Evolutionary conservation across 768 basidiomycete species (phyloP).

Genomic region (Tephrocybe sp.): DNA sequence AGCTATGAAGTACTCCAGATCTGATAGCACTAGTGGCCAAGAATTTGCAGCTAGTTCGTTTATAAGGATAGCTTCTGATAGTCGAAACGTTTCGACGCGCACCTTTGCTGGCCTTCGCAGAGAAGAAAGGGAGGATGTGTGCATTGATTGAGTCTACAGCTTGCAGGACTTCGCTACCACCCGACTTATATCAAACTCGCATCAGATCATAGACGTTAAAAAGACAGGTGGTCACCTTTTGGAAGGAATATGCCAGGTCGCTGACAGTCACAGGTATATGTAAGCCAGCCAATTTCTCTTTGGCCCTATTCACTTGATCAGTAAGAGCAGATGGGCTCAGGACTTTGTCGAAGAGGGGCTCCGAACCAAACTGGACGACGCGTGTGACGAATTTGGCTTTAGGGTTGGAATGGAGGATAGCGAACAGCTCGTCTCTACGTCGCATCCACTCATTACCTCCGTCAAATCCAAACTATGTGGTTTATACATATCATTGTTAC

Average conservation of each 20-base stretch:
- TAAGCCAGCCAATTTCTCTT: conserved; percentile 45
- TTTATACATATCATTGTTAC: neutral
- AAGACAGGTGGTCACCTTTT: conserved; percentile 25
- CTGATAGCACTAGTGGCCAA: conserved; percentile 59
- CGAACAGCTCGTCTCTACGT: conserved; percentile 51
- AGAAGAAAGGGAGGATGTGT: conserved; percentile 74
- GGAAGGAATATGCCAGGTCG: conserved; percentile 61
- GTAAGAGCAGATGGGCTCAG: conserved; percentile 48
- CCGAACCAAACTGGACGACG: conserved; percentile 69
- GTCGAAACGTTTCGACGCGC: conserved; percentile 4
- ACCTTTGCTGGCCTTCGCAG: conserved; percentile 52
- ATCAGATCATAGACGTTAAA: neutral
- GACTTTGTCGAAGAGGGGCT: conserved; percentile 63
- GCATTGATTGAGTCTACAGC: conserved; percentile 62
- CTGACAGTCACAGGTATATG: conserved; percentile 67
- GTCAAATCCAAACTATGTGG: conserved; percentile 44
- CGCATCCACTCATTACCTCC: conserved; percentile 46
- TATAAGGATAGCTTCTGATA: too few species aligned
- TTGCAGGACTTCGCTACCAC: conserved; percentile 48
- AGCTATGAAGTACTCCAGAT: conserved; percentile 65
- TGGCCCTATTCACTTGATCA: conserved; percentile 45
- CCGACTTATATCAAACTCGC: conserved; percentile 19
- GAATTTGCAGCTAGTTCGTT: conserved; percentile 42
- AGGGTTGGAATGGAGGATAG: conserved; percentile 52
- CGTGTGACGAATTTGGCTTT: conserved; percentile 65